Evolutionary conservation across 2,329 filamentous ascomycete genomes (phyloP).

Genomic region (Coniochaeta prunicola): DNA sequence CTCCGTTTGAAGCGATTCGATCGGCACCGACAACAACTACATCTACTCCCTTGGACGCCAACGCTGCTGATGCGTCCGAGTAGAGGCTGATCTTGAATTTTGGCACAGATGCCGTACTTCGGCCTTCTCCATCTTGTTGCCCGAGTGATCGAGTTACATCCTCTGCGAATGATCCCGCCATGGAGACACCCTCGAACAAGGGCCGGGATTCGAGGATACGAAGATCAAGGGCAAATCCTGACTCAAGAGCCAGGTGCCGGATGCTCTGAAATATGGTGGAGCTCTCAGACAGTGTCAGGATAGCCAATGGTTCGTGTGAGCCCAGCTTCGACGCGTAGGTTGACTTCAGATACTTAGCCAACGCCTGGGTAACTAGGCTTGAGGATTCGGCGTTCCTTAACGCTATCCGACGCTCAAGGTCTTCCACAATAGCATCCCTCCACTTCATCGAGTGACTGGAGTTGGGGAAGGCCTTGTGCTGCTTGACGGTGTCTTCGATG

Average conservation of each 20-base stretch:
- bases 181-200: conserved; percentile 54
- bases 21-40: conserved; percentile 59
- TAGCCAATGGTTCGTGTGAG: conserved; percentile 26
- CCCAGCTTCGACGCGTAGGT: conserved; percentile 20
- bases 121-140: conserved; percentile 7
- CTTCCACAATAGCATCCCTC: conserved; percentile 8
- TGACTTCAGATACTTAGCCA: conserved; percentile 25
- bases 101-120: conserved; percentile 3
- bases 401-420: conserved; percentile 12
- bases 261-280: conserved; percentile 51
- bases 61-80: conserved; percentile 52
- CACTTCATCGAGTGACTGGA: conserved; percentile 1
- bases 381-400: conserved; percentile 13
- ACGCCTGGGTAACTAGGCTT: conserved; percentile 17
- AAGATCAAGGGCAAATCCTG: conserved; percentile 39
- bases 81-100: conserved; percentile 39
- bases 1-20: conserved; percentile 47
- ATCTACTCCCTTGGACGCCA: conserved; percentile 44
- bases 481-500: conserved; percentile 25
- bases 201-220: conserved; percentile 61
- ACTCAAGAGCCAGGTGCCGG: conserved; percentile 26
- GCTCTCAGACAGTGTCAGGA: conserved; percentile 56
- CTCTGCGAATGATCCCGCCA: conserved; percentile 37
- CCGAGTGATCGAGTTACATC: conserved; percentile 12
- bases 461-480: conserved; percentile 5